Conservation (phyloP, 2,329 filamentous ascomycete genomes). For the Pseudogymnoascus sp. region DNA sequence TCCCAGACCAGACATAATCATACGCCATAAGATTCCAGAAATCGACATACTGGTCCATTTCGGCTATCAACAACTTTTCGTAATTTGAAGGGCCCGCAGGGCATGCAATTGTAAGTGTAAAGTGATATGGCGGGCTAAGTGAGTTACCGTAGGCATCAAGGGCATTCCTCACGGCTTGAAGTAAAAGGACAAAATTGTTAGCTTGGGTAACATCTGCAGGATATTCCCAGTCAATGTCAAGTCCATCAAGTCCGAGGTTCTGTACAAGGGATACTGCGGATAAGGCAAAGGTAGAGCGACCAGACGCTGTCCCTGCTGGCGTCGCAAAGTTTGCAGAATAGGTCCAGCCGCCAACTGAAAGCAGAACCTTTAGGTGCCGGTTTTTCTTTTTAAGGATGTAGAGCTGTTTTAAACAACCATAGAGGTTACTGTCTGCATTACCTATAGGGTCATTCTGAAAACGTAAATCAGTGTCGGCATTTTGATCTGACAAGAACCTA, state of each 20-base stretch:
- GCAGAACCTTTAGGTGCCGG: conserved; percentile 66
- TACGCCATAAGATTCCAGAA: conserved; percentile 61
- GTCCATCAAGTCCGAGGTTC: conserved; percentile 19
- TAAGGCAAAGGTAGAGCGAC: conserved; percentile 15
- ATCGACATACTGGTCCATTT: conserved; percentile 42
- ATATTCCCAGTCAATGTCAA: conserved; percentile 23
- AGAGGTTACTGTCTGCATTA: conserved; percentile 58
- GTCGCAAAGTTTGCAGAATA: conserved; percentile 67
- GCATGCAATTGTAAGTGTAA: conserved; percentile 44
- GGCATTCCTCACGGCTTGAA: conserved; percentile 27
- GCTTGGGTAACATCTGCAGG: conserved; percentile 14
- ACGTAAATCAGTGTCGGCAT: conserved; percentile 64
- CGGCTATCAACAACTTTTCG: conserved; percentile 35
- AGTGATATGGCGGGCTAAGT: conserved; percentile 38
- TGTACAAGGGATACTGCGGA: conserved; percentile 16
- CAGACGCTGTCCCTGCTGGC: conserved; percentile 52
- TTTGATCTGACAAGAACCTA: conserved; percentile 56
- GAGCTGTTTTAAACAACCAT: conserved; percentile 71
- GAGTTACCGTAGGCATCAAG: conserved; percentile 40
- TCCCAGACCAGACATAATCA: conserved; percentile 50
- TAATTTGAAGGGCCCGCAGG: conserved; percentile 42
- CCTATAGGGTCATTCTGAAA: conserved; percentile 64
- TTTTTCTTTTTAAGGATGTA: conserved; percentile 67
- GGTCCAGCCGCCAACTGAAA: conserved; percentile 81
- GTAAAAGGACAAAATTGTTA: conserved; percentile 23